A percentile compares a stretch with the other conserved stretches of the same genome.
Evolutionary conservation across 2,329 filamentous ascomycete species (phyloP).

Genomic region (Trichoderma sp.): DNA sequence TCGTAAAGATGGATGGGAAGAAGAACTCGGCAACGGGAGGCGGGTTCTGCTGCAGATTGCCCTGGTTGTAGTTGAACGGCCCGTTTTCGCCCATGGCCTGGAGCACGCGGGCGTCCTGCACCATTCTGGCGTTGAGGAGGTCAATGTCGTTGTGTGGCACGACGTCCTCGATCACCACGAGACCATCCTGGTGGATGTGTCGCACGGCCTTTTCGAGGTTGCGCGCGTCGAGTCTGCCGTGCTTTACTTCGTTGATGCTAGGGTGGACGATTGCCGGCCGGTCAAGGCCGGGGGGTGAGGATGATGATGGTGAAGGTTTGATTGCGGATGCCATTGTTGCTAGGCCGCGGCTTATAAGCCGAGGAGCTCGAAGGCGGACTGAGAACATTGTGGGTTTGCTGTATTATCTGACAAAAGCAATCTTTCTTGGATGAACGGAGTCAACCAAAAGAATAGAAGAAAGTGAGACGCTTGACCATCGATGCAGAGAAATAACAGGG

Average conservation of each 20-base stretch:
- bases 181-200: conserved; percentile 54
- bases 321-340: conserved; percentile 9
- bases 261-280: conserved; percentile 38
- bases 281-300: background rate
- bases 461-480: background rate
- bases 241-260: conserved; percentile 46
- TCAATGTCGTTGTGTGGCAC: conserved; percentile 56
- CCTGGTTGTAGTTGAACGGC: conserved; percentile 65
- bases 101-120: conserved; percentile 56
- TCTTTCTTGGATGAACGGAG: background rate
- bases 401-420: background rate
- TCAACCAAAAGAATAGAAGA: background rate
- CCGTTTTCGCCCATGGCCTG: conserved; percentile 55
- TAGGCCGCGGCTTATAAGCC: conserved; percentile 12
- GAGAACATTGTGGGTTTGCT: conserved; percentile 3
- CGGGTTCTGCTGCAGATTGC: conserved; percentile 64
- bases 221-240: conserved; percentile 44
- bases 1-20: conserved; percentile 55
- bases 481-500: background rate
- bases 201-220: conserved; percentile 60
- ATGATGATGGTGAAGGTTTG: background rate
- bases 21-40: conserved; percentile 55
- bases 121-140: conserved; percentile 60
- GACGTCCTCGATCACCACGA: conserved; percentile 59
- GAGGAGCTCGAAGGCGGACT: conserved; percentile 21